Evolutionary conservation across 441 rosid genomes (phyloP), one percentile per base, ranked within the genome.

Genomic region (Gossypium gossypioides): DNA sequence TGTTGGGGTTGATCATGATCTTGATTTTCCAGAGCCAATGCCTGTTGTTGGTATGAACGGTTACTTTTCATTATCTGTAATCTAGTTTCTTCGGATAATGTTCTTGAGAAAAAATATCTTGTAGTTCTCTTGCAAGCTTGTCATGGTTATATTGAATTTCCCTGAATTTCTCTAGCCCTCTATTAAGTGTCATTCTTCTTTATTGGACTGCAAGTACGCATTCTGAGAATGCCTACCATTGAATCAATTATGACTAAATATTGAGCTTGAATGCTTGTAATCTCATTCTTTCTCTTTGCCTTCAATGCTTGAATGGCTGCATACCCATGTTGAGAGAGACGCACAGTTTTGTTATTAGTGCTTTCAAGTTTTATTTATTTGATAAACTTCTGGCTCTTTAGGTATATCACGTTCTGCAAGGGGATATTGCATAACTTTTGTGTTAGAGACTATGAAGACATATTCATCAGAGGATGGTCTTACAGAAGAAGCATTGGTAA

Each of bases 21-120:
- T 96, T 77, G 99, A 96, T 69, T 96, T 96, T 82, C 99, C 99
- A 29, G 97, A 96, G 73, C 98, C 98, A 71, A 91, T 96, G 97
- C 99, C 97, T 56, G 94, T 96, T 32, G 84, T 91, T 77, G 98
- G 98, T 96, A 88, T 77, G 87, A 21, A 68, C 60, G 27, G 32
- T 22, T 56, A 9, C 34, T 40, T 72, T 16, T 27, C 21, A 18
- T 44, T 29, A 42, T 34, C 24, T 58, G 25, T 21, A 59, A 24
- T 59, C 48, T 7, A 18, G 13, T 58, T 21, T 50, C 42, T 18
- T 6, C 9, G 27, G 54, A 71, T 40, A 40, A 40, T 4, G 16
- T 42, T 48, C 21, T 57, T 71, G 54, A 64, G 10, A 63, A 40
- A 63, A 4, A 18, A 10, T 29, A 1, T 34, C 52, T 42, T 12